Evolutionary conservation across 2,329 filamentous ascomycete genomes (phyloP).

Genomic region (Fusarium hainanense): DNA sequence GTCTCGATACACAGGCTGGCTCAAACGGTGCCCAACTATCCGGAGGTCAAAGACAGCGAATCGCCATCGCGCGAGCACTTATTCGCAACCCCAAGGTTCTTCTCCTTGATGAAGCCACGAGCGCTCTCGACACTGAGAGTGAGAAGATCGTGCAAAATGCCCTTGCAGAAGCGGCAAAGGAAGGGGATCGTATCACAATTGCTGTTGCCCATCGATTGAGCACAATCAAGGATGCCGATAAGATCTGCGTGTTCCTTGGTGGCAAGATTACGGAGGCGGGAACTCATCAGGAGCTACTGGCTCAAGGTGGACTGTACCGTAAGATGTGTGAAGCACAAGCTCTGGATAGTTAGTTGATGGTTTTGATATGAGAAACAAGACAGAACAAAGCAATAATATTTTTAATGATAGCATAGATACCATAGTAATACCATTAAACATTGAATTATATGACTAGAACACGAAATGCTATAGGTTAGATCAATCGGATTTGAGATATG

Average conservation of each 20-base stretch:
- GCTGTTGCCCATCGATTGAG: conserved; percentile 89
- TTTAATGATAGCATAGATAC: conserved; percentile 25
- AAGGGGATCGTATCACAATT: conserved; percentile 62
- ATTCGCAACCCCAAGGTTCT: conserved; percentile 44
- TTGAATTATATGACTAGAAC: background rate
- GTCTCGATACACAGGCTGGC: conserved; percentile 70
- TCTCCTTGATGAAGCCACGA: conserved; percentile 44
- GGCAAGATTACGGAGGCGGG: conserved; percentile 68
- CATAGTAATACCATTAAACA: conserved; percentile 15
- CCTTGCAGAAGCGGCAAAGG: conserved; percentile 77
- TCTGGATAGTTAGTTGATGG: conserved; percentile 44
- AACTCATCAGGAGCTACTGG: conserved; percentile 66
- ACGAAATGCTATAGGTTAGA: conserved; percentile 1
- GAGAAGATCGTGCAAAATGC: conserved; percentile 75
- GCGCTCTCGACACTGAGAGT: conserved; percentile 45
- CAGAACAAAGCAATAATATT: background rate
- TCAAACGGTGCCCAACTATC: conserved; percentile 73
- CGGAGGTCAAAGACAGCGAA: conserved; percentile 74
- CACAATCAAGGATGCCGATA: conserved; percentile 81
- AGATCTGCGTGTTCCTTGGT: conserved; percentile 70
- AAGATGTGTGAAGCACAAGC: conserved; percentile 61
- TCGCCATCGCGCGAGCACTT: conserved; percentile 76
- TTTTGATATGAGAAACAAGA: background rate
- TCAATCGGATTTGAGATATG: background rate
- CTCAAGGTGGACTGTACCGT: conserved; percentile 58